Base-by-base conservation (phyloP, 371 early-diverging fungal genomes). In the Apophysomyces variabilis region DNA sequence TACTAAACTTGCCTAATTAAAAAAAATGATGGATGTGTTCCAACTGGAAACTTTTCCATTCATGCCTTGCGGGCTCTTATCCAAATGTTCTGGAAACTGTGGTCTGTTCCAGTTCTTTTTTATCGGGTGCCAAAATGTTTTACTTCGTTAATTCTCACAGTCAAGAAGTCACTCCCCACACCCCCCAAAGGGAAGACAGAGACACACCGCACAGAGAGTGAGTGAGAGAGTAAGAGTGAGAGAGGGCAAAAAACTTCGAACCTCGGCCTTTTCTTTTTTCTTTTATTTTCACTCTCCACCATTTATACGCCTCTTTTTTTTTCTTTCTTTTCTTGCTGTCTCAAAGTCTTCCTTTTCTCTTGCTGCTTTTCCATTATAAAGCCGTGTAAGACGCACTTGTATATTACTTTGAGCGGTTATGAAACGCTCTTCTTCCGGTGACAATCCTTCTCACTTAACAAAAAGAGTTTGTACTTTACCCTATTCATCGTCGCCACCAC, bases 381-480 rank as follows among this genome's bases (percentile, higher is more conserved):
- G 32, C 32, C 32, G 32, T 58, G n/a, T 59, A 39, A 36, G 13
- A 44, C 32, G 38, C 61, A 60, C 60, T 4, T 59, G 14, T 44
- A 44, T 44, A 18, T 32, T 41, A 38, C 32, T 46, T 62, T 72
- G 73, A 65, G 65, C 67, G 69, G 74, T 73, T 69, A 77, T 77
- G 78, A 77, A 77, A 72, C 78, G 78, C 61, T 77, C 78, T 35
- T 66, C 68, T 65, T 64, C 71, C 47, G 59, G 68, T 36, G 63
- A 65, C 58, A 65, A 65, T 60, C 44, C 38, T 76, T 66, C 66
- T 66, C 62, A 64, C 64, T 66, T 50, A 66, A 56, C 67, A 68
- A 76, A 68, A 70, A 76, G 72, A 69, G 41, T 58, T 38, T 69
- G 69, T 65, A 46, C 69, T 61, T 58, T 61, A 65, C 18, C 14